Evolutionary conservation across 2,329 filamentous ascomycete genomes (phyloP).

Genomic region (Cordyceps cicadae): DNA sequence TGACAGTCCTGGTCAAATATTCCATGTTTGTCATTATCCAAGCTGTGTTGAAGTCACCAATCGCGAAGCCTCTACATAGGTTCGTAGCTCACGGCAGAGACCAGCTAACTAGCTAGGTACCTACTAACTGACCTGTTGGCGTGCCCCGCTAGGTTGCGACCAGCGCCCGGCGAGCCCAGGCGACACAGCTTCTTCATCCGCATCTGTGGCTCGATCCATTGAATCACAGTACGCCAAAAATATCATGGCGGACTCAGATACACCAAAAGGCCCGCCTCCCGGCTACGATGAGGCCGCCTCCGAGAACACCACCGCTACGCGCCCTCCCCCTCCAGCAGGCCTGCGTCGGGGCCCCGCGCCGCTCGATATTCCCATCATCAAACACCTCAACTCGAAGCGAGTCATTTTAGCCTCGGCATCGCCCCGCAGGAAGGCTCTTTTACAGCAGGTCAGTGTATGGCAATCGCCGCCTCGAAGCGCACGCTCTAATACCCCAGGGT

Average conservation of each 20-base stretch:
- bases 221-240: conserved; percentile 21
- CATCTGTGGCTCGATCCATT: neutral
- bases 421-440: conserved; percentile 72
- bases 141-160: neutral
- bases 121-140: no score
- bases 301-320: conserved; percentile 26
- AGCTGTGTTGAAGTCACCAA: no score
- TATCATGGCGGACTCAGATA: conserved; percentile 23
- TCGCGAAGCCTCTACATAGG: no score
- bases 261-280: conserved; percentile 28
- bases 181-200: neutral
- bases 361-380: conserved; percentile 72
- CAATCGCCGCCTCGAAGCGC: neutral
- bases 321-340: conserved; percentile 21
- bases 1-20: no score
- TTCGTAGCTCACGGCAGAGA: no score
- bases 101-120: no score
- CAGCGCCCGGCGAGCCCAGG: neutral
- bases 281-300: conserved; percentile 35
- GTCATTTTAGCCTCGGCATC: conserved; percentile 88
- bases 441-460: conserved; percentile 51
- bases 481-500: conserved; percentile 2
- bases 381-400: conserved; percentile 65
- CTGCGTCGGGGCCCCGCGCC: conserved; percentile 48
- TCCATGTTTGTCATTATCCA: no score